Base-by-base conservation (phyloP, 176 grass and related monocot genomes). In the Cenchrus americanus region DNA sequence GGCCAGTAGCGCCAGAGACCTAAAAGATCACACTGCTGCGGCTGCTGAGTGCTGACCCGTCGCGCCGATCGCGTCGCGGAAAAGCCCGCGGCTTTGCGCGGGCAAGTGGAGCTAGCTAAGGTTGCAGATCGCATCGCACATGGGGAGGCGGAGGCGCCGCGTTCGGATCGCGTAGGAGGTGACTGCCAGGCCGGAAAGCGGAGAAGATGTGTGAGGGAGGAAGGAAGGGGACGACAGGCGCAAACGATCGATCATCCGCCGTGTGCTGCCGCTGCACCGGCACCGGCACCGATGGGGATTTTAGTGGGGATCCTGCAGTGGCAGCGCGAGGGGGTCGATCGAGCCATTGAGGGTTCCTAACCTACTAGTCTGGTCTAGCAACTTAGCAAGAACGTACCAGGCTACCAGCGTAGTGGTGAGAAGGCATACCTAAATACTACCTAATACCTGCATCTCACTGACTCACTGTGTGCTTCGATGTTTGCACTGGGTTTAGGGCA, bases 81-180 rank as follows among this genome's bases (percentile, higher is more conserved):
- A 10, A 11, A 27, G 46, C 3, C 50, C 46, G 22, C 14, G 69
- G 69, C 44, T 49, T 26, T 71, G n/a, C 11, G 68, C 68, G 11
- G 44, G n/a, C 11, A 47, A 48, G 68, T 71, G 22, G 69, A 49
- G 43, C 8, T 44, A 44, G 8, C 27, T 30, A 30, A 2, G 27
- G 44, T 7, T 18, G 46, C 69, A 18, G 46, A 51, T 73, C 47
- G 70, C 46, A 73, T 73, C 18, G 70, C 70, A 73, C 70, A 51
- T 30, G 70, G 70, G 70, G 70, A 22, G 69, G 47, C 14, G n/a
- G 69, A 49, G 43, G 43, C 34, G 11, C 43, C 2, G 43, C 4
- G 21, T 2, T 46, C 18, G 18, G 67, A 22, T 12, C 69, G 10
- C 12, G n/a, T 7, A 4, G 11, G 69, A 51, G 69, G 69, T 72